These are phyloP conservation scores for California macrophylla DNA, from an alignment of 441 rosid genomes.

Conservation along the genomic window DNA sequence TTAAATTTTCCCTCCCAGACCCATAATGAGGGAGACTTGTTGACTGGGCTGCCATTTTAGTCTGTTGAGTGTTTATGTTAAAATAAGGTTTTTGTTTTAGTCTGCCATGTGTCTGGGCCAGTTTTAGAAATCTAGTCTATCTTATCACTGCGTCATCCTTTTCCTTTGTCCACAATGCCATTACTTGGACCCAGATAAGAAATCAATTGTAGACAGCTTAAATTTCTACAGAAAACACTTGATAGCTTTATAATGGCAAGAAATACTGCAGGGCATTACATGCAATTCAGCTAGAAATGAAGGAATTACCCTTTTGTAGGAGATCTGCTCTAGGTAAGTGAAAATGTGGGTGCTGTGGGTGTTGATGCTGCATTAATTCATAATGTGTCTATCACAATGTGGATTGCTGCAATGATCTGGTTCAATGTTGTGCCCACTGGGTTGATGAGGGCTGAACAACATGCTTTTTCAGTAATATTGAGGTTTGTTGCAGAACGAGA, in stretches of 20 bases:
- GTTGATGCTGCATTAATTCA: neutral
- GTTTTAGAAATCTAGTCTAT: neutral
- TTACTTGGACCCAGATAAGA: neutral
- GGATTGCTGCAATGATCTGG: neutral
- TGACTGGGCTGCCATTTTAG: too few species aligned
- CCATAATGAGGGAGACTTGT: too few species aligned
- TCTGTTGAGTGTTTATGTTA: too few species aligned
- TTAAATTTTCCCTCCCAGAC: too few species aligned
- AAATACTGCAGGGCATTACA: neutral
- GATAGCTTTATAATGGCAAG: neutral
- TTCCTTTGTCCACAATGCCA: neutral
- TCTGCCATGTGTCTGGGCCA: too few species aligned
- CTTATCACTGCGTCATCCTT: neutral
- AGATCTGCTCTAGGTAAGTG: neutral
- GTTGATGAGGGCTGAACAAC: neutral
- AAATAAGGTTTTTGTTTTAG: too few species aligned
- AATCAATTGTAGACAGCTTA: neutral
- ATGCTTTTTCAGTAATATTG: too few species aligned
- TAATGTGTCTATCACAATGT: neutral
- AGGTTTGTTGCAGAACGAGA: too few species aligned
- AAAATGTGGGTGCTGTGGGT: neutral
- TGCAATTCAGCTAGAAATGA: neutral
- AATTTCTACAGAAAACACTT: neutral
- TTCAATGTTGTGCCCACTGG: neutral
- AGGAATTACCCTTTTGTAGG: neutral